phyloP scores from a whole-genome alignment of 306 rosid species.

The Canavalia gladiata region DNA sequence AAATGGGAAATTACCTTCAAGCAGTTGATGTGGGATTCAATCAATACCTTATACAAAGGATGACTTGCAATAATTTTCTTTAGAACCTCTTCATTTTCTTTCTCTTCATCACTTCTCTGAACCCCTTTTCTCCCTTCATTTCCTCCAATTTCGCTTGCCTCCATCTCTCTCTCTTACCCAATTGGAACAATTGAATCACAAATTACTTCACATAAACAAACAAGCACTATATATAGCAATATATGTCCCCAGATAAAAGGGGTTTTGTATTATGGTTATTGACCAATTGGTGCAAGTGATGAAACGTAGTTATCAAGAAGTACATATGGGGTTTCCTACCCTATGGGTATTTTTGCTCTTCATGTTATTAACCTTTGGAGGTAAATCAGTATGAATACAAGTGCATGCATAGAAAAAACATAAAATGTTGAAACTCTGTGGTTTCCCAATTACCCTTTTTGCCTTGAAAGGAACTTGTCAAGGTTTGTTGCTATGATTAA shows the following conservation, averaged over 20 bases:
- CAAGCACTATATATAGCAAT: slow-evolving; percentile 38
- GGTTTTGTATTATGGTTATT: slow-evolving; percentile 46
- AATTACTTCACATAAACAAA: slow-evolving; percentile 19
- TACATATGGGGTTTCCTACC: slow-evolving; percentile 46
- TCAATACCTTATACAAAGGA: slow-evolving; percentile 62
- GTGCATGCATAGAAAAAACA: slow-evolving; percentile 45
- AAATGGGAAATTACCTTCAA: slow-evolving; percentile 55
- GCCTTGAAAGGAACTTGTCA: slow-evolving; percentile 55
- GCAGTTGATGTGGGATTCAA: slow-evolving; percentile 63
- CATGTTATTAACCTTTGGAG: slow-evolving; percentile 47
- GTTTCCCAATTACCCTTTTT: slow-evolving; percentile 37
- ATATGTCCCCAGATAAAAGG: slow-evolving; percentile 36
- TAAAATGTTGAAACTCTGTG: slow-evolving; percentile 42
- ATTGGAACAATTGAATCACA: slow-evolving; percentile 19
- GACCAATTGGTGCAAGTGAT: slow-evolving; percentile 46
- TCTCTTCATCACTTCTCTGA: slow-evolving; percentile 32
- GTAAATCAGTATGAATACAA: slow-evolving; percentile 41
- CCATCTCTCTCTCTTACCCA: slow-evolving; percentile 42
- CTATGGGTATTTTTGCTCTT: slow-evolving; percentile 44
- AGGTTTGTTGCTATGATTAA: slow-evolving; percentile 54
- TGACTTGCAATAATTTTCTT: slow-evolving; percentile 63
- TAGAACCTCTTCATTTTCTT: slow-evolving; percentile 44
- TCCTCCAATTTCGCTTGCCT: slow-evolving; percentile 25
- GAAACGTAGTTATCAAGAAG: slow-evolving; percentile 51
- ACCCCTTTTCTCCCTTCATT: slow-evolving; percentile 21